A percentile compares a stretch with the other conserved stretches of the same genome.
phyloP scores from a whole-genome alignment of 2,329 filamentous ascomycete species.

The Exophiala dermatitidis region DNA sequence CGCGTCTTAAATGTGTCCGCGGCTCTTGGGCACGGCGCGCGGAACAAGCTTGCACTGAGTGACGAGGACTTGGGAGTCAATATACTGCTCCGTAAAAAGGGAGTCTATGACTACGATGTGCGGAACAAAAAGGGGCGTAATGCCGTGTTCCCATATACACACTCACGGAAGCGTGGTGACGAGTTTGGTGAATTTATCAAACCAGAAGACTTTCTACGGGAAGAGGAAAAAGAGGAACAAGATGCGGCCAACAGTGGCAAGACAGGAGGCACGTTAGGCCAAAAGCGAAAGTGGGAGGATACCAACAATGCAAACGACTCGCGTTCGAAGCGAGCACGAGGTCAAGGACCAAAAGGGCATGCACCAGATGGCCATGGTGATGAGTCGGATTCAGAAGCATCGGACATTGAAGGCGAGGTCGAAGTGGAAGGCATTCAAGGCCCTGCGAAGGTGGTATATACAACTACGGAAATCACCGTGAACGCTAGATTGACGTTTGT shows the following conservation, averaged over 20 bases:
- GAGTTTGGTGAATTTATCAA: slow-evolving; percentile 93
- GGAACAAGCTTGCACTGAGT: slow-evolving; percentile 77
- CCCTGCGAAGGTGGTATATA: slow-evolving; percentile 68
- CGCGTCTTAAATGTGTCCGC: slow-evolving; percentile 84
- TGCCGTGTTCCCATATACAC: slow-evolving; percentile 80
- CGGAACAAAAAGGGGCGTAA: slow-evolving; percentile 86
- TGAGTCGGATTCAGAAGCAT: slow-evolving; percentile 51
- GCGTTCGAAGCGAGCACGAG: slow-evolving; percentile 29
- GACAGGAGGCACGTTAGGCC: slow-evolving; percentile 62
- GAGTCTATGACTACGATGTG: slow-evolving; percentile 89
- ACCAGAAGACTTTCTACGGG: slow-evolving; percentile 85
- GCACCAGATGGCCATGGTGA: slow-evolving; percentile 36
- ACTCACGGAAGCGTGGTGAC: slow-evolving; percentile 70
- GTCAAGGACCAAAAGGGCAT: slow-evolving; percentile 19
- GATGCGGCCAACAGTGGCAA: slow-evolving; percentile 51
- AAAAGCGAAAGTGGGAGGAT: slow-evolving; percentile 93
- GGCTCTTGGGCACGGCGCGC: slow-evolving; percentile 71
- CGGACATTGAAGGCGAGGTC: slow-evolving; percentile 48
- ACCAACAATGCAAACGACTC: slow-evolving; percentile 38
- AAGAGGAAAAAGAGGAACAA: slow-evolving; percentile 77
- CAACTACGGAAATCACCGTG: slow-evolving; percentile 56
- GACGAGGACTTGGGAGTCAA: slow-evolving; percentile 91
- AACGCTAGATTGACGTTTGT: slow-evolving; percentile 76
- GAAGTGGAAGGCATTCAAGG: slow-evolving; percentile 45
- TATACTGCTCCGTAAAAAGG: slow-evolving; percentile 77